Evolutionary conservation across 176 grass and related monocot species (phyloP).

Genomic region (bread wheat (Triticum aestivum)): DNA sequence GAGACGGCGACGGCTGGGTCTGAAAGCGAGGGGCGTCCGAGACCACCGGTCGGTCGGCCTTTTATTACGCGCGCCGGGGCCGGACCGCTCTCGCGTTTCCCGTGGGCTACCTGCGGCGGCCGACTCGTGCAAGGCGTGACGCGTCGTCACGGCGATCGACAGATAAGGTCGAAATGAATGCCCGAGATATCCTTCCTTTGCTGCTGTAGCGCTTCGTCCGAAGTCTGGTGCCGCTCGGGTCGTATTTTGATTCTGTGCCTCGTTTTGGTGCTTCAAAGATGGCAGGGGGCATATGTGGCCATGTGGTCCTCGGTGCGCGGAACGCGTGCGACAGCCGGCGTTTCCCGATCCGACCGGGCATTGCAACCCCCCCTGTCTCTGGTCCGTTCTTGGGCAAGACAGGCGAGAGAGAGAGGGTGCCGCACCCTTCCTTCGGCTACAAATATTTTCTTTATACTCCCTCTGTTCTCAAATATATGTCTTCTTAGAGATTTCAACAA

Average conservation of each 20-base stretch:
- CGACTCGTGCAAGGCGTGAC: neutral
- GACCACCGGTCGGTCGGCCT: neutral
- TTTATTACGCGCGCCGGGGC: neutral
- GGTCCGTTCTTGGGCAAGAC: too few species aligned
- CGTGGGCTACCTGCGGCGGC: neutral
- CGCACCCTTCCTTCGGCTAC: too few species aligned
- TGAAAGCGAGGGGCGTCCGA: constrained; percentile 3
- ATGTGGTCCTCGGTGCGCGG: neutral
- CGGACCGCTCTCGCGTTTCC: neutral
- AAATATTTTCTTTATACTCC: too few species aligned
- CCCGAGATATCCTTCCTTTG: neutral
- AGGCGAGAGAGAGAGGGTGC: too few species aligned
- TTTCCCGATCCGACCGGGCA: neutral
- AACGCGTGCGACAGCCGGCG: too few species aligned
- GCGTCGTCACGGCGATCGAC: neutral
- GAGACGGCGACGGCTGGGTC: constrained; percentile 31
- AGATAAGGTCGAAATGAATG: constrained; percentile 1
- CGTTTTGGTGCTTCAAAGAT: neutral
- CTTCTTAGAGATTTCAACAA: too few species aligned
- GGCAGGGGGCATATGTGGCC: neutral
- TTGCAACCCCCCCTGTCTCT: too few species aligned
- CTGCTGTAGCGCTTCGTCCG: neutral
- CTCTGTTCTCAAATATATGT: too few species aligned
- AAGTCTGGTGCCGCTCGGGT: neutral
- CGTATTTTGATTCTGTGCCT: neutral